Conservation (phyloP, 345 rosid species). For the Carallia pectinifolia region DNA sequence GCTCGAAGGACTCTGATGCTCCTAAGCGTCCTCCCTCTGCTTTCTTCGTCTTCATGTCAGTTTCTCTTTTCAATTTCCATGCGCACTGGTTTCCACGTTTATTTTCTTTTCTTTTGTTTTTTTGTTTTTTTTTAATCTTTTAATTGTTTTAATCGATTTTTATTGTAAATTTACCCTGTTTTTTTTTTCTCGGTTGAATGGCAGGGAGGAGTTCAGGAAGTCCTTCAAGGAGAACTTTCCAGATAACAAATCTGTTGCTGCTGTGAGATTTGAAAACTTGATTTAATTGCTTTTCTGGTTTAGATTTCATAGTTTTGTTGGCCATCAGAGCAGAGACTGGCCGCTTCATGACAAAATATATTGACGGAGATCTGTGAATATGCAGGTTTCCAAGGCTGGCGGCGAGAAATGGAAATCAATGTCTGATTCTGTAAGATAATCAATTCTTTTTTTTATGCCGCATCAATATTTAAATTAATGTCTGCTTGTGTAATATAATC, state of each 20-base stretch:
- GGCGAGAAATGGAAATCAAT: conserved; percentile 45
- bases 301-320: not conserved
- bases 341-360: not conserved
- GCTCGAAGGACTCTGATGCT: conserved; percentile 21
- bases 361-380: conserved; percentile 3
- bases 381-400: conserved; percentile 46
- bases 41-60: conserved; percentile 33
- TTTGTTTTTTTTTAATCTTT: not conserved
- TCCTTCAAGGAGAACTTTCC: conserved; percentile 33
- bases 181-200: not conserved
- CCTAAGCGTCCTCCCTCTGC: conserved; percentile 34
- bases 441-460: not conserved
- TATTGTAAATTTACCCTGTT: not conserved
- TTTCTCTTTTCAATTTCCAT: not conserved
- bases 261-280: conserved; percentile 13
- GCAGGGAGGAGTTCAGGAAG: conserved; percentile 38
- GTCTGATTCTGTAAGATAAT: conserved; percentile 33
- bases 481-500: too few relatives aligned
- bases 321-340: conserved; percentile 1
- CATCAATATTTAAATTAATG: too few relatives aligned
- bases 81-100: not conserved
- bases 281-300: not conserved
- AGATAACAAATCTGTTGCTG: conserved; percentile 30
- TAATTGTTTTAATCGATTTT: not conserved
- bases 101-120: not conserved